Evolutionary conservation across 495 filamentous ascomycete species (phyloP).

Genomic region (Aspergillus panamensis): DNA sequence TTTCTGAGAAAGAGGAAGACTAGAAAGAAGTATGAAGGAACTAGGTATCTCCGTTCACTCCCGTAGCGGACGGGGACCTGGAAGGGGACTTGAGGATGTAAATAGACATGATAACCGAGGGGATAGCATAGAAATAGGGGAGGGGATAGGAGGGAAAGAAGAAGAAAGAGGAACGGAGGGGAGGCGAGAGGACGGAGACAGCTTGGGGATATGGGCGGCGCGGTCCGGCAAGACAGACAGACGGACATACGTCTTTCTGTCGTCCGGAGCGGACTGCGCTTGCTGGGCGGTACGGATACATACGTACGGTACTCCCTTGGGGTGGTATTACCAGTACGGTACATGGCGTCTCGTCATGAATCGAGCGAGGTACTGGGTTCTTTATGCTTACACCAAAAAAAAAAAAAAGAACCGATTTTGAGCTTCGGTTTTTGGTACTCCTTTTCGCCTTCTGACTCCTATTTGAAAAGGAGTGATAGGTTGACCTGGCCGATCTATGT

Average conservation of each 20-base stretch:
- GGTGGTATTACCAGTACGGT: conserved; percentile 12
- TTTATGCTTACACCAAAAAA: not conserved
- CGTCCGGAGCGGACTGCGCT: conserved; percentile 15
- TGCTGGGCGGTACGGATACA: conserved; percentile 15
- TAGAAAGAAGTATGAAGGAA: conserved; percentile 24
- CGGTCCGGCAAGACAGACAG: conserved; percentile 20
- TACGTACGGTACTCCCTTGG: conserved; percentile 2
- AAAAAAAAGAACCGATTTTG: not conserved
- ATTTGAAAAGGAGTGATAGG: not conserved
- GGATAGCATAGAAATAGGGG: conserved; percentile 29
- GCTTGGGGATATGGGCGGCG: conserved; percentile 26
- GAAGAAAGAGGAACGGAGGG: conserved; percentile 20
- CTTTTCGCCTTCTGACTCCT: not conserved
- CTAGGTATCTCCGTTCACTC: conserved; percentile 45
- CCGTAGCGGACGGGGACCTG: conserved; percentile 39
- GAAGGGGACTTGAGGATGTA: conserved; percentile 28
- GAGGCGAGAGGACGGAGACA: conserved; percentile 19
- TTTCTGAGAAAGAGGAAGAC: conserved; percentile 25
- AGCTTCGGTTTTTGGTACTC: not conserved
- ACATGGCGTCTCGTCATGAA: conserved; percentile 1
- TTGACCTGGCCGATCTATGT: not conserved
- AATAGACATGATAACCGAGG: conserved; percentile 39
- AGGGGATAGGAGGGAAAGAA: conserved; percentile 24
- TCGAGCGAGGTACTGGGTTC: conserved; percentile 5
- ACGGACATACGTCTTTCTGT: conserved; percentile 1